phyloP scores from a whole-genome alignment of 192 early-diverging fungal species.

The Coemansia sp. region DNA sequence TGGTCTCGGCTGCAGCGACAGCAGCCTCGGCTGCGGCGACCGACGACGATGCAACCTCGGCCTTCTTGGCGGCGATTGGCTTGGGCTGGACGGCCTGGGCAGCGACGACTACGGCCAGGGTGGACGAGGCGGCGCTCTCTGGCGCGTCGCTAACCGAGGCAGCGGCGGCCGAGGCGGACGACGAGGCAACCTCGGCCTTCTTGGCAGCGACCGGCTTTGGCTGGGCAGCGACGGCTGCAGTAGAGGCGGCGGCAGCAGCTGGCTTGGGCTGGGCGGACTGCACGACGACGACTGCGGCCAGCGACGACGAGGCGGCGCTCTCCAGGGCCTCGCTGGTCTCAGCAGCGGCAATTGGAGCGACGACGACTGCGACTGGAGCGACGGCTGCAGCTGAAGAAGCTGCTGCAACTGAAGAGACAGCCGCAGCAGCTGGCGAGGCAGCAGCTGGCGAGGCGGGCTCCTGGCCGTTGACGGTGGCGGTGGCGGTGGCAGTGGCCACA shows the following conservation, averaged over 20 bases:
- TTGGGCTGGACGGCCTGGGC: neutral
- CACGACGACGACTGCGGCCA: neutral
- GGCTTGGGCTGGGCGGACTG: neutral
- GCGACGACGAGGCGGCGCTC: neutral
- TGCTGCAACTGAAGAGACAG: neutral
- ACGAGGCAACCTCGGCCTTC: no score
- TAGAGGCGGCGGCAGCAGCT: neutral
- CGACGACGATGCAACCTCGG: neutral
- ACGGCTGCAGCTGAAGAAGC: neutral
- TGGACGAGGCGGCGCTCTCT: neutral
- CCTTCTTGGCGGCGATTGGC: no score
- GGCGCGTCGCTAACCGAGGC: neutral
- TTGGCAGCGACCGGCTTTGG: neutral
- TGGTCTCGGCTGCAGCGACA: neutral
- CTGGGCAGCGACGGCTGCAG: neutral
- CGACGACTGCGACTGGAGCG: neutral
- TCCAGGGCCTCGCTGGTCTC: no score
- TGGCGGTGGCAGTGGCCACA: conserved; percentile 2
- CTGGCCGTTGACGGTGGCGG: neutral
- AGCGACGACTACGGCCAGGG: neutral
- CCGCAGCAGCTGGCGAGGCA: neutral
- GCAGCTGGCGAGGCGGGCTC: neutral
- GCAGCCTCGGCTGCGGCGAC: neutral
- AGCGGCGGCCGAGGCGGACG: neutral
- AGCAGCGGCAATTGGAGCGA: neutral